phyloP scores from a whole-genome alignment of 306 rosid genomes.

The Neltuma alba region DNA sequence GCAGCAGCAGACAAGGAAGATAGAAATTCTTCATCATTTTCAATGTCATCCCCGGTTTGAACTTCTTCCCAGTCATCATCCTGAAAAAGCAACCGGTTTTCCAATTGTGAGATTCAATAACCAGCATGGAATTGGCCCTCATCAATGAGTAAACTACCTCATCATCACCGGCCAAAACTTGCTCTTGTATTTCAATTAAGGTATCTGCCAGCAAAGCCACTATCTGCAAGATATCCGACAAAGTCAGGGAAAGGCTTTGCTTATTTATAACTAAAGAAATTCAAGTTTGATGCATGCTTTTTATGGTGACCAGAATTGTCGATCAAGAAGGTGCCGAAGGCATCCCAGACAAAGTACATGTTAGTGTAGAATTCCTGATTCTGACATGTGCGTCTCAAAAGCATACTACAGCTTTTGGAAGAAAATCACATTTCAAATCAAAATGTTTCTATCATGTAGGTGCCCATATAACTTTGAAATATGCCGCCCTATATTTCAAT shows the following conservation, averaged over 20 bases:
- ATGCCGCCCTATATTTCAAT: neutral
- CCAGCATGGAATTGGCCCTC: slow-evolving; percentile 7
- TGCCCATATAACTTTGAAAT: neutral
- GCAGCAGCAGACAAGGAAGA: slow-evolving; percentile 58
- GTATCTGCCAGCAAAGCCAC: slow-evolving; percentile 84
- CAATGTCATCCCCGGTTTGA: slow-evolving; percentile 46
- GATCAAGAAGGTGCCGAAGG: slow-evolving; percentile 1
- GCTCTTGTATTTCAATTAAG: slow-evolving; percentile 86
- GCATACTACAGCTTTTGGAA: slow-evolving; percentile 17
- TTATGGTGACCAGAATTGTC: slow-evolving; percentile 6
- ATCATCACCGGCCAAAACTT: slow-evolving; percentile 66
- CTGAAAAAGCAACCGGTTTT: slow-evolving; percentile 46
- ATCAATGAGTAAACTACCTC: slow-evolving; percentile 49
- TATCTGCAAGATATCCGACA: slow-evolving; percentile 58
- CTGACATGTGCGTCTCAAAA: neutral
- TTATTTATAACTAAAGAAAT: neutral
- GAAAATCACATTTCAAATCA: slow-evolving; percentile 1
- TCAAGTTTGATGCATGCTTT: slow-evolving; percentile 6
- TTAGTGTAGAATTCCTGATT: neutral
- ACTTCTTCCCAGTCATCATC: slow-evolving; percentile 97
- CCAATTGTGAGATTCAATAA: slow-evolving; percentile 16
- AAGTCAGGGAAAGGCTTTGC: neutral
- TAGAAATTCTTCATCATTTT: slow-evolving; percentile 57
- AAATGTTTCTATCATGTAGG: neutral
- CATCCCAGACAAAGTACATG: slow-evolving; percentile 1